Percentiles rank a stretch among this genome's conserved stretches.
Evolutionary conservation across 192 early-diverging fungal genomes (phyloP).

Genomic region (Backusella morwellensis): DNA sequence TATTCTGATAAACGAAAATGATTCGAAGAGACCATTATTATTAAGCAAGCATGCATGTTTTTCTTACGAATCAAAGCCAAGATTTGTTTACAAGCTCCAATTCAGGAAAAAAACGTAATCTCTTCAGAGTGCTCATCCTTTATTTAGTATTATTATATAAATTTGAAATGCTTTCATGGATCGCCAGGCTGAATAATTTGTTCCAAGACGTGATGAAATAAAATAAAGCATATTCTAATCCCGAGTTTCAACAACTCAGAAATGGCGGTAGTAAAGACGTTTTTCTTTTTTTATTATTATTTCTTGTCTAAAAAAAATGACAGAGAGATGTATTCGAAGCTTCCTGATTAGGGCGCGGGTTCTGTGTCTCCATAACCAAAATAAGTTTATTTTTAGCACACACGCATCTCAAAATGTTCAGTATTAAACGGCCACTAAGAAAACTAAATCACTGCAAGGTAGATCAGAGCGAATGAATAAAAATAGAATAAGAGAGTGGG

Average conservation of each 20-base stretch:
- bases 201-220: neutral
- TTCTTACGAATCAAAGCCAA: neutral
- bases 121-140: neutral
- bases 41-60: neutral
- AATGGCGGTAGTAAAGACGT: neutral
- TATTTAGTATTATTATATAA: neutral
- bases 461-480: constrained; percentile 5
- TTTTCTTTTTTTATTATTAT: neutral
- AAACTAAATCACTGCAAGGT: neutral
- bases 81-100: neutral
- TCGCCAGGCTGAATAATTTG: neutral
- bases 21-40: neutral
- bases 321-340: neutral
- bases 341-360: neutral
- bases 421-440: neutral
- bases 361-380: neutral
- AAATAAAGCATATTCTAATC: neutral
- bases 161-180: neutral
- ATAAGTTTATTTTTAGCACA: constrained; percentile 4
- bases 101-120: constrained; percentile 1
- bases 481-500: neutral
- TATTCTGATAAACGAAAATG: neutral
- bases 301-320: neutral
- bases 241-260: neutral
- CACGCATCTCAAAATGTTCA: neutral